Evolutionary conservation across 495 filamentous ascomycete species (phyloP), one percentile per base, ranked within the genome.

Genomic region (Pseudoneurospora amorphoporcata): DNA sequence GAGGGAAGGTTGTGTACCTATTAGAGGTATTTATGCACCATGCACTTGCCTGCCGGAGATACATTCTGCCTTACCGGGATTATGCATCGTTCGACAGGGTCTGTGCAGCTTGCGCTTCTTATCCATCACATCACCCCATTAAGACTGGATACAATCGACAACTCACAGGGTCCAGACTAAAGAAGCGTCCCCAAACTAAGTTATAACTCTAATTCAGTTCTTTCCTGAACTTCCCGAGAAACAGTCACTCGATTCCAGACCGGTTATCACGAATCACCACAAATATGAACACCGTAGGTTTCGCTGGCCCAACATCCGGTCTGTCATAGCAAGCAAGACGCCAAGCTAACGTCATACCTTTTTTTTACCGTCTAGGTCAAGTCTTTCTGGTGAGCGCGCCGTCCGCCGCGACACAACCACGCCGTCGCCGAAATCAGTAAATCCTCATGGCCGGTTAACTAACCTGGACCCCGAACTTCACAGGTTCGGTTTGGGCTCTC

Each of bases 401-500:
- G 8, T 37, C 53, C 29, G 14, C 29, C 53, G 53, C 3, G 29
- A 37, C 53, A 65, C 53, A 17, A 65, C 7, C 53, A 65, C 53
- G 53, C 12, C 29, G 29, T 65, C 53, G 29, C 29, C 53, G 29
- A 65, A 35, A 35, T 61, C 29, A 65, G 4, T 35, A 65, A 32
- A 65, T 65, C 53, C 6, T 65, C 53, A 65, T 65, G 29, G 23
- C 53, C 29, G 53, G 29, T 35, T 65, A 6, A 16, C 53, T 65
- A 37, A 65, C 12, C 6, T 17, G 53, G 53, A 35, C 3, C 53
- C 29, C 6, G 29, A 35, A 65, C 53, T 12, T 12, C 8, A 17
- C 65, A 95, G 92, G 92, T 73, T 90, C 76, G 95, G 95, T 75
- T 97, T 92, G 95, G 94, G 92, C 70, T 82, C 90, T 73, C 90